A percentile compares a stretch with the other conserved stretches of the same genome.
Conservation (phyloP, 192 early-diverging fungal species). For the Backusella tarrabulga region DNA sequence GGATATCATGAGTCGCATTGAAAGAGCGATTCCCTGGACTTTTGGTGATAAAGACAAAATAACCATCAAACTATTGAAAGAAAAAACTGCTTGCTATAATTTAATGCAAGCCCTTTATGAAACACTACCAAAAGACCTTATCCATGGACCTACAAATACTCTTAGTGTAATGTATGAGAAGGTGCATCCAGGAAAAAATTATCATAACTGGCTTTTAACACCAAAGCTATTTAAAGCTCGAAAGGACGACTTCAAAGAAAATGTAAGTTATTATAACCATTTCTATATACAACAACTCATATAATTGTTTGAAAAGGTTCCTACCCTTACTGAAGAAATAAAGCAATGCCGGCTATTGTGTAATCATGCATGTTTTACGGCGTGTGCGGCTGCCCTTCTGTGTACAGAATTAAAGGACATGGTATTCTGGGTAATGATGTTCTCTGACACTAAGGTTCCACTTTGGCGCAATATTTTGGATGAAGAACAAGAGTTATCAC, state of each 20-base stretch:
- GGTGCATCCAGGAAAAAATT: neutral
- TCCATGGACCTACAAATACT: neutral
- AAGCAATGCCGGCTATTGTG: conserved; percentile 24
- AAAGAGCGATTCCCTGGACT: conserved; percentile 18
- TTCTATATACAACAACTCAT: neutral
- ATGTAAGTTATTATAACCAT: neutral
- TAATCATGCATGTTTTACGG: conserved; percentile 60
- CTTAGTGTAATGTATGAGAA: neutral
- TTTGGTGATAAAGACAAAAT: conserved; percentile 17
- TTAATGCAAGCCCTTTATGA: conserved; percentile 37
- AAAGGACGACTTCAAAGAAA: no score
- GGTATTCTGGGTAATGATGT: conserved; percentile 58
- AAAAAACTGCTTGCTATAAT: conserved; percentile 42
- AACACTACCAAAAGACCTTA: neutral
- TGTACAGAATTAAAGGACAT: conserved; percentile 56
- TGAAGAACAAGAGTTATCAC: conserved; percentile 12
- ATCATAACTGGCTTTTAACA: conserved; percentile 7
- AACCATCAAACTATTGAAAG: conserved; percentile 27
- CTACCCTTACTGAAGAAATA: neutral
- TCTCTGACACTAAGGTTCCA: conserved; percentile 46
- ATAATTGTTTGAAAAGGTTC: neutral
- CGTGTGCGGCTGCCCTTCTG: conserved; percentile 50
- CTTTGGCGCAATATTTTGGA: conserved; percentile 64
- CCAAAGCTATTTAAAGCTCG: no score
- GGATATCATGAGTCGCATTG: conserved; percentile 50